Conservation (phyloP, 2,329 filamentous ascomycete genomes). For the Gnomoniopsis smithogilvyi region DNA sequence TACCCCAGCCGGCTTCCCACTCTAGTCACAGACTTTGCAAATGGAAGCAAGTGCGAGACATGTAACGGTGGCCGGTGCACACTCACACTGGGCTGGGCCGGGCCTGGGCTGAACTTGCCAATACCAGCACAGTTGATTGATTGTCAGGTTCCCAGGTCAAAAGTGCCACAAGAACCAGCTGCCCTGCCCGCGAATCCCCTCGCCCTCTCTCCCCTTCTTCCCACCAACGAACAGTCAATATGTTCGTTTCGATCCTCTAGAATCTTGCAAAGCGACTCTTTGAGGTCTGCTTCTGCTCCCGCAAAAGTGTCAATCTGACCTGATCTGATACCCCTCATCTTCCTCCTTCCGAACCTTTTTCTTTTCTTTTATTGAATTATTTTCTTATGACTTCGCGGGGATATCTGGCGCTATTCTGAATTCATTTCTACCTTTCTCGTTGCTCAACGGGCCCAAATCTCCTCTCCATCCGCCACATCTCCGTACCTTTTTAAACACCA, state of each 20-base stretch:
- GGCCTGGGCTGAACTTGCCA: no score
- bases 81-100: no score
- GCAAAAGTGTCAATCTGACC: conserved; percentile 19
- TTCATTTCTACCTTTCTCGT: conserved; percentile 9
- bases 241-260: conserved; percentile 53
- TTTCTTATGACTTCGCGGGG: not conserved
- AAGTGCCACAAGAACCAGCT: conserved; percentile 20
- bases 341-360: conserved; percentile 18
- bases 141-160: conserved; percentile 25
- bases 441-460: conserved; percentile 14
- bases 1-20: no score
- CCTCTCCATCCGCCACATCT: conserved; percentile 16
- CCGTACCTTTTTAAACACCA: no score
- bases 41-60: no score
- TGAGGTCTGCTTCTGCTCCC: conserved; percentile 49
- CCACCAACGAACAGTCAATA: conserved; percentile 51
- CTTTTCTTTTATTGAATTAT: conserved; percentile 7
- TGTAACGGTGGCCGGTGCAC: no score
- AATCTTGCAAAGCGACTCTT: conserved; percentile 49
- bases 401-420: not conserved
- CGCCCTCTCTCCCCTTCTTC: conserved; percentile 29
- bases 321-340: conserved; percentile 27
- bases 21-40: no score
- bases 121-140: no score
- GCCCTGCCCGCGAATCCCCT: conserved; percentile 19